Percentiles rank a stretch among this genome's conserved stretches.
Conservation (phyloP, 1,284 basidiomycete genomes). For the Albatrellus sp. region DNA sequence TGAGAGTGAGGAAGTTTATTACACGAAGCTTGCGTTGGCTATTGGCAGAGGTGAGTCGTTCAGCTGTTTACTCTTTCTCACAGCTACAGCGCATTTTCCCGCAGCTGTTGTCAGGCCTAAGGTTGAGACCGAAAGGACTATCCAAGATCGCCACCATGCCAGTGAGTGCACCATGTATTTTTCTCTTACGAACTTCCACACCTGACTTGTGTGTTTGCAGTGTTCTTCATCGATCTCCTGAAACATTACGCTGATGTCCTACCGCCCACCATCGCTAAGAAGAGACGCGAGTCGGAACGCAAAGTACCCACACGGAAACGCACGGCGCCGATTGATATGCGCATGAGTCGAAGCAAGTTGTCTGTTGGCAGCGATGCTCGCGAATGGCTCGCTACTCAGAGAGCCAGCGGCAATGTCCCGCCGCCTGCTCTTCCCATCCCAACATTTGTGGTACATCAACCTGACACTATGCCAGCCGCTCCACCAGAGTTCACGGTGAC, state of each 20-base stretch:
- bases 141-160: constrained; percentile 76
- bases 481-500: constrained; percentile 4
- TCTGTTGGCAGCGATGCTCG: constrained; percentile 28
- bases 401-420: constrained; percentile 19
- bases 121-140: constrained; percentile 68
- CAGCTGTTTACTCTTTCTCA: neutral
- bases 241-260: constrained; percentile 67
- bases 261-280: constrained; percentile 71
- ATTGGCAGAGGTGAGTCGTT: constrained; percentile 65
- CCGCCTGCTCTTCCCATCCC: constrained; percentile 28
- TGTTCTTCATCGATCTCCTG: constrained; percentile 78
- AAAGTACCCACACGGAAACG: constrained; percentile 75
- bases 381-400: constrained; percentile 45
- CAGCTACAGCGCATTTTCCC: neutral
- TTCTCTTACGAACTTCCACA: neutral
- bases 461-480: constrained; percentile 7
- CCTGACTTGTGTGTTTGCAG: constrained; percentile 18
- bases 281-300: constrained; percentile 78
- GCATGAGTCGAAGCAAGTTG: constrained; percentile 52
- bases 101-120: constrained; percentile 76
- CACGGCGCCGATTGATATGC: constrained; percentile 82
- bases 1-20: constrained; percentile 65
- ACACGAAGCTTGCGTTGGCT: constrained; percentile 79
- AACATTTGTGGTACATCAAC: constrained; percentile 10
- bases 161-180: constrained; percentile 28